Evolutionary conservation across 2,329 filamentous ascomycete genomes (phyloP).

Genomic region (Fusarium sp.): DNA sequence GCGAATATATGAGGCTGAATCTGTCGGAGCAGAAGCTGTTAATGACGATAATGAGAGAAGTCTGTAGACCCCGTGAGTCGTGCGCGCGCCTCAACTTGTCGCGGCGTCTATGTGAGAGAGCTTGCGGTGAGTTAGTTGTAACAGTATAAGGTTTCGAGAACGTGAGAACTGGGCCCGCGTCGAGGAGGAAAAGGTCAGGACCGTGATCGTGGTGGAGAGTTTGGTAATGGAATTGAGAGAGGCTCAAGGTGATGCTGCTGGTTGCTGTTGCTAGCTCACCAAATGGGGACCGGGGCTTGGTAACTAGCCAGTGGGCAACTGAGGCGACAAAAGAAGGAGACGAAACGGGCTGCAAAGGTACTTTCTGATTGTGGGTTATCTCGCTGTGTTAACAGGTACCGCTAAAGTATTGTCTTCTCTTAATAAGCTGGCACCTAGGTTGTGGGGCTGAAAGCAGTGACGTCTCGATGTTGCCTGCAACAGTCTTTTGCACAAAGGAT

Average conservation of each 20-base stretch:
- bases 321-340: constrained; percentile 20
- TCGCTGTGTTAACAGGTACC: constrained; percentile 37
- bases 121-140: constrained; percentile 9
- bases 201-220: constrained; percentile 14
- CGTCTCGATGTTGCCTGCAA: constrained; percentile 52
- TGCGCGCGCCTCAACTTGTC: constrained; percentile 44
- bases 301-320: constrained; percentile 37
- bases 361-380: constrained; percentile 3
- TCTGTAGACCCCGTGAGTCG: constrained; percentile 32
- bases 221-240: constrained; percentile 25
- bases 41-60: constrained; percentile 32
- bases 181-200: constrained; percentile 1
- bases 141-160: background rate
- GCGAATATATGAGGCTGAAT: constrained; percentile 11
- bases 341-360: constrained; percentile 33
- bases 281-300: constrained; percentile 37
- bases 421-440: constrained; percentile 23
- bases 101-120: constrained; percentile 26
- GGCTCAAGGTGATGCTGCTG: constrained; percentile 35
- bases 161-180: constrained; percentile 11
- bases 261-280: constrained; percentile 37
- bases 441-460: constrained; percentile 45
- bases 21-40: constrained; percentile 29
- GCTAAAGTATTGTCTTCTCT: constrained; percentile 23
- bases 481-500: constrained; percentile 18